These are phyloP conservation scores for Botryosphaeria dothidea DNA, from an alignment of 2,329 filamentous ascomycete genomes.

Conservation along the genomic window DNA sequence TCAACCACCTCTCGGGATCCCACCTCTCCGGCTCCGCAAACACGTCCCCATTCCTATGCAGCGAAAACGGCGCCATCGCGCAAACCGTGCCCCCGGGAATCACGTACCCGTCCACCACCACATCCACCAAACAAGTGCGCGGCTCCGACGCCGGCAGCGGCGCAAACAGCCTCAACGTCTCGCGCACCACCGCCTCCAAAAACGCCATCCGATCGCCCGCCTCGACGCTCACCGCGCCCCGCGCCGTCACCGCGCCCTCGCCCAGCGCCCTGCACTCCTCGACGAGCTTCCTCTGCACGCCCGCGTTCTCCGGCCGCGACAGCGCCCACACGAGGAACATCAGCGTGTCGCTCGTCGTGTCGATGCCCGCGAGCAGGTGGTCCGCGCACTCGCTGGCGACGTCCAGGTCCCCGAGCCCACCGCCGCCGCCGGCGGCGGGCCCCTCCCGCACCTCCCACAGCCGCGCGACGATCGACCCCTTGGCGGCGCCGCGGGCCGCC, in stretches of 20 bases:
- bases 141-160: slow-evolving; percentile 56
- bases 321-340: slow-evolving; percentile 55
- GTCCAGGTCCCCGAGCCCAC: slow-evolving; percentile 40
- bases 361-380: slow-evolving; percentile 55
- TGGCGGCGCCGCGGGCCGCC: slow-evolving; percentile 18
- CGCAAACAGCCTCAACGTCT: slow-evolving; percentile 52
- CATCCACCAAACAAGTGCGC: slow-evolving; percentile 26
- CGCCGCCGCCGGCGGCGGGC: too few relatives aligned
- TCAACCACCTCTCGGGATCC: slow-evolving; percentile 37
- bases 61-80: slow-evolving; percentile 40
- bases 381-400: slow-evolving; percentile 57
- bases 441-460: not conserved
- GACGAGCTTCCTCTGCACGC: slow-evolving; percentile 48
- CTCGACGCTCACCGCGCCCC: slow-evolving; percentile 29
- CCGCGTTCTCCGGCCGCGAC: slow-evolving; percentile 44
- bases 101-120: slow-evolving; percentile 36
- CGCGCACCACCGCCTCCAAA: slow-evolving; percentile 53
- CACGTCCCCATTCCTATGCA: slow-evolving; percentile 38
- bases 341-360: slow-evolving; percentile 55
- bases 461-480: slow-evolving; percentile 6
- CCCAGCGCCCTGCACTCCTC: slow-evolving; percentile 42
- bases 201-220: slow-evolving; percentile 45
- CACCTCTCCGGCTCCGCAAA: slow-evolving; percentile 33
- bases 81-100: slow-evolving; percentile 40
- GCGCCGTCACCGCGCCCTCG: slow-evolving; percentile 24